Evolutionary conservation across 164 flowering plant genomes (phyloP).

Genomic region (Platanus orientalis): DNA sequence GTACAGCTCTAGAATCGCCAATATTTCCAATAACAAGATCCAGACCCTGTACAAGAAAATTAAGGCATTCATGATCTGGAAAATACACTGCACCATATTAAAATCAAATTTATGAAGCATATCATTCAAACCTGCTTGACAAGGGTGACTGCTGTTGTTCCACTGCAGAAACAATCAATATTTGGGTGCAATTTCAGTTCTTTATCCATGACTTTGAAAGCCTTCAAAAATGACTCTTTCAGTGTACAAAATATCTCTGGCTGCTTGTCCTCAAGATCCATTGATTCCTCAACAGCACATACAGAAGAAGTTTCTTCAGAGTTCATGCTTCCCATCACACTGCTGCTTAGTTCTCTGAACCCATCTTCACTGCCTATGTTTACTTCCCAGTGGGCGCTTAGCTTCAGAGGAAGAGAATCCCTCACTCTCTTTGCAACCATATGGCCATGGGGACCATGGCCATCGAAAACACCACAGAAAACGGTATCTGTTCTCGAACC

Average conservation of each 20-base stretch:
- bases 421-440: slow-evolving; percentile 96
- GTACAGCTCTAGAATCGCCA: too few species aligned
- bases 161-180: slow-evolving; percentile 93
- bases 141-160: slow-evolving; percentile 96
- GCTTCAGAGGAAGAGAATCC: slow-evolving; percentile 82
- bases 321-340: slow-evolving; percentile 47
- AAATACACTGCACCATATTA: not conserved
- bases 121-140: slow-evolving; percentile 89
- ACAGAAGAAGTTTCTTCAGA: slow-evolving; percentile 54
- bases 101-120: not conserved
- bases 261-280: slow-evolving; percentile 51
- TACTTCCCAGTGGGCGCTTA: slow-evolving; percentile 87
- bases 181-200: slow-evolving; percentile 61
- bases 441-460: slow-evolving; percentile 97
- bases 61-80: slow-evolving; percentile 8
- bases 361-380: slow-evolving; percentile 49
- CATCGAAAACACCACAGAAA: slow-evolving; percentile 98
- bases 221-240: slow-evolving; percentile 82
- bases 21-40: slow-evolving; percentile 88
- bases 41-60: slow-evolving; percentile 49
- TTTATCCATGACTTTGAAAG: slow-evolving; percentile 86
- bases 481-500: slow-evolving; percentile 81
- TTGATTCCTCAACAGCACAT: slow-evolving; percentile 53
- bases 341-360: slow-evolving; percentile 48
- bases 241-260: slow-evolving; percentile 61